phyloP scores from a whole-genome alignment of 805 yeast genomes.

The Priceomyces medius region DNA sequence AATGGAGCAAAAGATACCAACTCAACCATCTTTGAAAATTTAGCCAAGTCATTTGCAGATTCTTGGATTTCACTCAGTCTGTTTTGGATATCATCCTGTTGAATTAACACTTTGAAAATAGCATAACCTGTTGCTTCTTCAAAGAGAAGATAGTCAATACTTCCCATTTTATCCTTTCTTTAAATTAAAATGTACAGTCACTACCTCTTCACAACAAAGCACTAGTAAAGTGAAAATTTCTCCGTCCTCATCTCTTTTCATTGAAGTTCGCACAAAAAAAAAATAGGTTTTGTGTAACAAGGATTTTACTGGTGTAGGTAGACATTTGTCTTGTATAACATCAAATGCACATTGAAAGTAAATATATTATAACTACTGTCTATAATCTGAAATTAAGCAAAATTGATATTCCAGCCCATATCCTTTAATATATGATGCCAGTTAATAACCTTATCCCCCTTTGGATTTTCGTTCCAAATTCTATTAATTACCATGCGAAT shows the following conservation, averaged over 20 bases:
- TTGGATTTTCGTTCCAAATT: conserved; percentile 48
- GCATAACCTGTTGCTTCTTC: conserved; percentile 99
- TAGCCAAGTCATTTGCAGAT: conserved; percentile 79
- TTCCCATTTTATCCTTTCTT: conserved; percentile 47
- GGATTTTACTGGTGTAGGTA: neutral
- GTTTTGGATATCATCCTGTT: conserved; percentile 92
- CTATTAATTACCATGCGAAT: conserved; percentile 44
- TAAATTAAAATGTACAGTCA: neutral
- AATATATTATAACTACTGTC: no score
- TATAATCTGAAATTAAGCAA: conserved; percentile 61
- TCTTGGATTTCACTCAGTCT: conserved; percentile 92
- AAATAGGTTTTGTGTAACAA: conserved; percentile 9
- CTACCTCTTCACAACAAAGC: conserved; percentile 2
- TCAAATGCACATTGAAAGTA: no score
- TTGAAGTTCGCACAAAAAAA: conserved; percentile 6
- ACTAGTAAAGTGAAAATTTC: conserved; percentile 6
- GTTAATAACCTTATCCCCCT: conserved; percentile 63
- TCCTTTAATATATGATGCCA: conserved; percentile 68
- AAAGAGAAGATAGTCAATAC: conserved; percentile 85
- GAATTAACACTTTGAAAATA: conserved; percentile 86
- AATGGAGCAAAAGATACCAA: conserved; percentile 95
- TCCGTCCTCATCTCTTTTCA: conserved; percentile 11
- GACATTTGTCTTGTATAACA: neutral
- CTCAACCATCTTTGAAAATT: conserved; percentile 89
- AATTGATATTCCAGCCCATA: conserved; percentile 76